These are phyloP conservation scores for Gaultheria prostrata DNA, from an alignment of 148 eudicot species.

Conservation along the genomic window DNA sequence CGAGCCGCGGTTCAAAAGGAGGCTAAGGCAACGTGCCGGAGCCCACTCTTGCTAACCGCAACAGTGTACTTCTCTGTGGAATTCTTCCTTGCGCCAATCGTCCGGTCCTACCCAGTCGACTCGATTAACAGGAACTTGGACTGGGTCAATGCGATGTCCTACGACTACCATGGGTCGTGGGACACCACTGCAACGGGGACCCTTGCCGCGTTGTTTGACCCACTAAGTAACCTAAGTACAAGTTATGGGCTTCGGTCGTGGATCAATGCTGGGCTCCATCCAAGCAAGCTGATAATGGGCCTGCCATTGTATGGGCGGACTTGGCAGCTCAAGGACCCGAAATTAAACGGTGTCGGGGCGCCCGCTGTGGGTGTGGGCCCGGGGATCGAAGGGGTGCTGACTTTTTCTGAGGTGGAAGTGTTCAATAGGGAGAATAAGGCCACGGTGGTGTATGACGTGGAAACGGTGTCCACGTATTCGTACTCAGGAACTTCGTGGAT, in stretches of 20 bases:
- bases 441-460: conserved; percentile 31
- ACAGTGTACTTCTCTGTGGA: conserved; percentile 39
- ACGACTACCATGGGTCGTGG: conserved; percentile 52
- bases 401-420: conserved; percentile 23
- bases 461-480: conserved; percentile 34
- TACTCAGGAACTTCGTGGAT: conserved; percentile 39
- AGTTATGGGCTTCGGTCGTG: conserved; percentile 50
- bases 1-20: conserved; percentile 34
- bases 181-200: conserved; percentile 31
- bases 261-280: conserved; percentile 34
- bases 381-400: conserved; percentile 22
- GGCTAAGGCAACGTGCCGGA: conserved; percentile 20
- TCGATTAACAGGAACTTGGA: conserved; percentile 40
- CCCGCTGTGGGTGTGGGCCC: conserved; percentile 46
- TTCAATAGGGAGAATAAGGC: conserved; percentile 35
- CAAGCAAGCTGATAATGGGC: conserved; percentile 45
- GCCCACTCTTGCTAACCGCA: conserved; percentile 41
- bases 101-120: conserved; percentile 25
- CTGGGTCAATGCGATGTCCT: conserved; percentile 45
- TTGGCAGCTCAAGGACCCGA: conserved; percentile 43
- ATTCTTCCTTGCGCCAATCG: conserved; percentile 11
- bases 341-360: conserved; percentile 25
- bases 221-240: conserved; percentile 36
- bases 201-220: conserved; percentile 35
- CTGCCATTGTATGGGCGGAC: conserved; percentile 56